A percentile compares a stretch with the other conserved stretches of the same genome.
phyloP scores from a whole-genome alignment of 768 basidiomycete species.

The Neoboletus subvelutipes region DNA sequence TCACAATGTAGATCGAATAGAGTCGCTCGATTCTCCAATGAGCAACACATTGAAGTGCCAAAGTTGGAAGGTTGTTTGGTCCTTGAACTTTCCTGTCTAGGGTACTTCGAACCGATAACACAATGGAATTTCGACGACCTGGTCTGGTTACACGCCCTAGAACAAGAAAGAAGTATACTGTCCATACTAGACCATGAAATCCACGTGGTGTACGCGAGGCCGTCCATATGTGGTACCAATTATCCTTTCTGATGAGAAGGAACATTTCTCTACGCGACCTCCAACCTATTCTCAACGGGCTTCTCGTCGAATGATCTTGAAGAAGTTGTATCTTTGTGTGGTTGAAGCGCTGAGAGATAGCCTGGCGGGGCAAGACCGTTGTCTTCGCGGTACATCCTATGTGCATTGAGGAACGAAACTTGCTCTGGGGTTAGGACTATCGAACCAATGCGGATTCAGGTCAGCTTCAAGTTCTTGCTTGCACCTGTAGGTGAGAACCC shows the following conservation, averaged over 20 bases:
- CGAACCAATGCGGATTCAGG: not conserved
- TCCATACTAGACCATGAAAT: conserved; percentile 2
- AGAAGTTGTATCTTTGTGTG: conserved; percentile 1
- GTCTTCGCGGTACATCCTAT: conserved; percentile 25
- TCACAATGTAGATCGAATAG: conserved; percentile 32
- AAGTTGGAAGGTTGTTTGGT: conserved; percentile 3
- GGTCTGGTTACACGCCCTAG: not conserved
- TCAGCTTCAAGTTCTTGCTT: not conserved
- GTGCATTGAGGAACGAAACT: conserved; percentile 20
- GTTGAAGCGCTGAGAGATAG: conserved; percentile 20
- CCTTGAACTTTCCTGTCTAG: not conserved
- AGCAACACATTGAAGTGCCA: conserved; percentile 12
- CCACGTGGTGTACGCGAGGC: not conserved
- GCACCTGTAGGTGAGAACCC: not conserved
- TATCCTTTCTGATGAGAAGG: conserved; percentile 8
- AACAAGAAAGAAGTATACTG: conserved; percentile 8
- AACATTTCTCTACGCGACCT: not conserved
- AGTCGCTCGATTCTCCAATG: conserved; percentile 54
- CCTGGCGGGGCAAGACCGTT: conserved; percentile 23
- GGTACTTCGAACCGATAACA: not conserved
- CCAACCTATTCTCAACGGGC: not conserved
- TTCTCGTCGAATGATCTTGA: conserved; percentile 18
- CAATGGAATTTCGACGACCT: not conserved
- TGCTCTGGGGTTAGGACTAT: conserved; percentile 28
- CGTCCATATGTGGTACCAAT: not conserved